phyloP scores from a whole-genome alignment of 495 filamentous ascomycete genomes.

The Penicillium ochrochloron region DNA sequence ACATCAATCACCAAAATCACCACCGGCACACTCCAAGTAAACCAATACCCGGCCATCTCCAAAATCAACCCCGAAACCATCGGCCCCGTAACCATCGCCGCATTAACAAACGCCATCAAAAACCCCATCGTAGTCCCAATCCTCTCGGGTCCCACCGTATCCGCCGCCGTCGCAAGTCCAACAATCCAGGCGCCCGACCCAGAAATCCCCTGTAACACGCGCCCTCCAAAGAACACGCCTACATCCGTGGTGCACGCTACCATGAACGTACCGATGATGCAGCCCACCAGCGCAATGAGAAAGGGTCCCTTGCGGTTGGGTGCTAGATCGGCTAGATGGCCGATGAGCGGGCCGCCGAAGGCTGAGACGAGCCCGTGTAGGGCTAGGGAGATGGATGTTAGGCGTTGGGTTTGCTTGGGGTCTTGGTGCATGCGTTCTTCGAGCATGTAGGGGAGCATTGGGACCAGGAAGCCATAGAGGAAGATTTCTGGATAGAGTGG shows the following conservation, averaged over 20 bases:
- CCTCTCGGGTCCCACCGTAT: slow-evolving; percentile 23
- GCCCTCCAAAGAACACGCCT: slow-evolving; percentile 23
- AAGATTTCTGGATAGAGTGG: slow-evolving; percentile 27
- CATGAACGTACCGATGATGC: slow-evolving; percentile 12
- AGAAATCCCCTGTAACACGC: slow-evolving; percentile 29
- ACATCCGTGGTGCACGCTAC: slow-evolving; percentile 5
- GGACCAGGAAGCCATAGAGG: slow-evolving; percentile 35
- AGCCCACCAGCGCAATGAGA: slow-evolving; percentile 12
- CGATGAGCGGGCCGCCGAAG: slow-evolving; percentile 23
- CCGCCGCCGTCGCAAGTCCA: slow-evolving; percentile 30
- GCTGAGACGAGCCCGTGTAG: slow-evolving; percentile 25
- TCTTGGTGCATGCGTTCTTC: slow-evolving; percentile 25
- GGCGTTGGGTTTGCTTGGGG: slow-evolving; percentile 18
- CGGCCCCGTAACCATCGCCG: slow-evolving; percentile 31
- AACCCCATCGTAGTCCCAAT: slow-evolving; percentile 32
- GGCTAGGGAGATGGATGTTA: slow-evolving; percentile 23
- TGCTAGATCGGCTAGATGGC: slow-evolving; percentile 28
- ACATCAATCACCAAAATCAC: slow-evolving; percentile 30
- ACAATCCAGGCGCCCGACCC: slow-evolving; percentile 35
- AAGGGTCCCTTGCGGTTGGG: slow-evolving; percentile 18
- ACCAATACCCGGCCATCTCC: slow-evolving; percentile 33
- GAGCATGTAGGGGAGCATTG: slow-evolving; percentile 32
- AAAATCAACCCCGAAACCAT: slow-evolving; percentile 30
- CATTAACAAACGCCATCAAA: slow-evolving; percentile 23
- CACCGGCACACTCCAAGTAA: slow-evolving; percentile 28